phyloP scores from a whole-genome alignment of 805 yeast genomes.

The Ogataea salicorniae region DNA sequence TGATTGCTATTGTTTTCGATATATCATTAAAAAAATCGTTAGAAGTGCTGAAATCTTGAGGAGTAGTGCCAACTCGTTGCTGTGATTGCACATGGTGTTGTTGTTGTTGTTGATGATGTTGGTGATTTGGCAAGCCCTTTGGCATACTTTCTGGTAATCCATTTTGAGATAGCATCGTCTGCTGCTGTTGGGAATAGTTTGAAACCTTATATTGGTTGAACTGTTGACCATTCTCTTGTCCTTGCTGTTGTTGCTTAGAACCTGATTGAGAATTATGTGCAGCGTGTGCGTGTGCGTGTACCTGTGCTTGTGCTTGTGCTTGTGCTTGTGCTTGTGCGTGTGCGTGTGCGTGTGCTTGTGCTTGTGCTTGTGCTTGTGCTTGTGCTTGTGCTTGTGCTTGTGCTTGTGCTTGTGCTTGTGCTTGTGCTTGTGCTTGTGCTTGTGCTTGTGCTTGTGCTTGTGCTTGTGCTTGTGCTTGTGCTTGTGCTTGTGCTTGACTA shows the following conservation, averaged over 20 bases:
- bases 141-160: conserved; percentile 2
- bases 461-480: neutral
- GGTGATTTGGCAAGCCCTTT: conserved; percentile 6
- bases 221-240: conserved; percentile 12
- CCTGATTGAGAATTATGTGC: neutral
- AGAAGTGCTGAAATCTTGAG: conserved; percentile 18
- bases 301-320: conserved; percentile 7
- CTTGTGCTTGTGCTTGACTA: conserved; percentile 11
- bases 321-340: conserved; percentile 5
- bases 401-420: neutral
- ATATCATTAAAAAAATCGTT: conserved; percentile 20
- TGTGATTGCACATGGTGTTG: conserved; percentile 13
- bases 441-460: conserved; percentile 2
- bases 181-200: conserved; percentile 26
- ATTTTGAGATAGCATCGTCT: conserved; percentile 20
- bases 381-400: too few species aligned
- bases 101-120: conserved; percentile 12
- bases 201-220: conserved; percentile 24
- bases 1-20: conserved; percentile 15
- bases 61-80: conserved; percentile 11
- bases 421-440: neutral
- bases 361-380: conserved; percentile 4
- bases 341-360: neutral
- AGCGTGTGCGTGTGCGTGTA: neutral
- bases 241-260: neutral